Percentiles rank a stretch among this genome's conserved stretches.
phyloP scores from a whole-genome alignment of 768 basidiomycete species.

The Russula griseocarnosa region DNA sequence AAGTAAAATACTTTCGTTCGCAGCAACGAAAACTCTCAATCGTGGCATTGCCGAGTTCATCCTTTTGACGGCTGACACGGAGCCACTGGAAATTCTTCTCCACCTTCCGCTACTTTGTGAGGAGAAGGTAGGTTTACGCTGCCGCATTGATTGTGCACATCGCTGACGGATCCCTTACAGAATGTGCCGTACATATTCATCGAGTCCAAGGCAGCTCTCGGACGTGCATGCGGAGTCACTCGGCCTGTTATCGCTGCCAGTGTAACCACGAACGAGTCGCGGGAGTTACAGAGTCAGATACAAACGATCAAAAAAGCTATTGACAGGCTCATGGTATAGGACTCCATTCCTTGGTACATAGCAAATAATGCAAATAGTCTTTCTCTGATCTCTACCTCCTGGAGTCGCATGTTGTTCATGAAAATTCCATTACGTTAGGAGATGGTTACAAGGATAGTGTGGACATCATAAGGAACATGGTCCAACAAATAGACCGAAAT shows the following conservation, averaged over 20 bases:
- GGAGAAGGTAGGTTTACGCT: constrained; percentile 70
- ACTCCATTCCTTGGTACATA: neutral
- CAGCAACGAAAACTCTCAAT: constrained; percentile 97
- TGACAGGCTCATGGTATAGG: constrained; percentile 58
- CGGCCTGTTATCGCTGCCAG: constrained; percentile 93
- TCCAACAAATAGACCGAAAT: constrained; percentile 20
- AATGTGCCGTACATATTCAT: constrained; percentile 97
- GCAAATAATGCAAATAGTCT: constrained; percentile 2
- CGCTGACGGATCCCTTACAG: constrained; percentile 39
- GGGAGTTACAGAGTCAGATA: constrained; percentile 88
- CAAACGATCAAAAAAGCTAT: constrained; percentile 77
- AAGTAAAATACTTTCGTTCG: neutral
- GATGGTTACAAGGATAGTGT: constrained; percentile 20
- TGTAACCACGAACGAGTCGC: constrained; percentile 93
- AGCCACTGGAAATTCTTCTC: constrained; percentile 95
- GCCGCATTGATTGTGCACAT: neutral
- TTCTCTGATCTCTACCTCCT: neutral
- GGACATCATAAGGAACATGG: constrained; percentile 14
- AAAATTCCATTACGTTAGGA: constrained; percentile 16
- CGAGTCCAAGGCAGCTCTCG: constrained; percentile 91
- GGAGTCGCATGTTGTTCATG: neutral
- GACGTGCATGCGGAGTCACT: constrained; percentile 92
- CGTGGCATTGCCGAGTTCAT: constrained; percentile 98
- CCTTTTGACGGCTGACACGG: constrained; percentile 92
- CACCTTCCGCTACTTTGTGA: constrained; percentile 97